Percentiles rank a stretch among this genome's conserved stretches.
Conservation (phyloP, 257 asterid species). For the Solanum chmielewskii region DNA sequence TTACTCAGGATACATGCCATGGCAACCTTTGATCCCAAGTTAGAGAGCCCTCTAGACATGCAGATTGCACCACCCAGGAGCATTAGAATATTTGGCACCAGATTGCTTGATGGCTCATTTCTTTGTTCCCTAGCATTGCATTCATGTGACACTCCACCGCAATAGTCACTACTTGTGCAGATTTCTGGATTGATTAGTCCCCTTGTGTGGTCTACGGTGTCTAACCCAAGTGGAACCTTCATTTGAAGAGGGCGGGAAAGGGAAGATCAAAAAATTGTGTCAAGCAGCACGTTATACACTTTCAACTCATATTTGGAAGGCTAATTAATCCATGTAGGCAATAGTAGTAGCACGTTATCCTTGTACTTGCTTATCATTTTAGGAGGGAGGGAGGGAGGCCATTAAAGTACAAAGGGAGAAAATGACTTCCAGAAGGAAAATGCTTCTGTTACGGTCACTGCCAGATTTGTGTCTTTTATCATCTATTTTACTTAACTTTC, state of each 20-base stretch:
- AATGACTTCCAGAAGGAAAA: neutral
- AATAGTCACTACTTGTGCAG: conserved; percentile 4
- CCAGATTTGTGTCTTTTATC: neutral
- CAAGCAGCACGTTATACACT: neutral
- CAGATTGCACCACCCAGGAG: conserved; percentile 65
- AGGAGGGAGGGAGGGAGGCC: neutral
- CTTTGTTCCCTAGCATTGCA: conserved; percentile 22
- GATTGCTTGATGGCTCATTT: conserved; percentile 32
- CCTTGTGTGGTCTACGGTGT: conserved; percentile 8
- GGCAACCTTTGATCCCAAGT: conserved; percentile 76
- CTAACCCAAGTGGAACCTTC: conserved; percentile 61
- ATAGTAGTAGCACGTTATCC: neutral
- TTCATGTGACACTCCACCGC: conserved; percentile 12
- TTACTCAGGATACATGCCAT: conserved; percentile 69
- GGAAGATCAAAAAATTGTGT: neutral
- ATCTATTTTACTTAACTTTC: neutral
- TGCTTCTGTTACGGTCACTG: neutral
- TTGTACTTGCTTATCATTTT: neutral
- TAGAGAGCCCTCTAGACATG: conserved; percentile 63
- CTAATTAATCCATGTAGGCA: neutral
- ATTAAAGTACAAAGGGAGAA: neutral
- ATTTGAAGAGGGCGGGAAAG: neutral
- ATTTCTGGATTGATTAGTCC: conserved; percentile 17
- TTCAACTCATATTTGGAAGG: neutral
- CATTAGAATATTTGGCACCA: conserved; percentile 53